Evolutionary conservation across 2,329 filamentous ascomycete genomes (phyloP), one percentile per base, ranked within the genome.

Genomic region (Pezicula neosporulosa): DNA sequence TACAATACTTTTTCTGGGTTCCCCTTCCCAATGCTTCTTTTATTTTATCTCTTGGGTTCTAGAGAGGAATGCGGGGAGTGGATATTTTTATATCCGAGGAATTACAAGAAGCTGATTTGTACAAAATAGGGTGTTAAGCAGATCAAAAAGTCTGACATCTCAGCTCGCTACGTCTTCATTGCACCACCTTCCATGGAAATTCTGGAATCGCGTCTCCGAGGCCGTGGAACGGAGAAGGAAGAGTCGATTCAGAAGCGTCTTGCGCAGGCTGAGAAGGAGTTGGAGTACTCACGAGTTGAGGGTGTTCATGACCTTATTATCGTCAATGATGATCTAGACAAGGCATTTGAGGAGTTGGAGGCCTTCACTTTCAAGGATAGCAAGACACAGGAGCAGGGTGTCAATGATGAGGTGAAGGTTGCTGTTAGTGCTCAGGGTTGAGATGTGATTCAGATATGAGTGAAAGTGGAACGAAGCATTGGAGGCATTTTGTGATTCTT

Each of bases 151-250:
- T 88, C 86, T 46, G 78, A 78, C 60, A 81, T 92, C 56, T 79
- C 85, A 51, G 89, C 90, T 7, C 83, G 89, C 50, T 96, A 90
- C 72, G 72, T 96, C 59, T 96, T 96, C 71, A 80, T 97, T 55
- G 82, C 87, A 35, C 92, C 92, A 12, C 93, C 92, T 0, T 87
- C 81, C 4, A 72, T 88, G 59, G 83, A 87, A 62, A 78, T 83
- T 46, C 77, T 97, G 36, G 91, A 96, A 74, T 68, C 80, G 63
- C 79, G 90, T 38, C 76, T 95, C 48, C 79, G 89, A 43, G 87
- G 86, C 33, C 78, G 90, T 51, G 86, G 84, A 8, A 93, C 89
- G n/a, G 90, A 94, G 69, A 81, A 77, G 47, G 89, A 93, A 70
- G 85, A 86, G 47, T 83, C 77, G 45, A 75, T 95, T 49, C 73